Conservation (phyloP, 768 basidiomycete genomes). For the Amanita molliuscula region DNA sequence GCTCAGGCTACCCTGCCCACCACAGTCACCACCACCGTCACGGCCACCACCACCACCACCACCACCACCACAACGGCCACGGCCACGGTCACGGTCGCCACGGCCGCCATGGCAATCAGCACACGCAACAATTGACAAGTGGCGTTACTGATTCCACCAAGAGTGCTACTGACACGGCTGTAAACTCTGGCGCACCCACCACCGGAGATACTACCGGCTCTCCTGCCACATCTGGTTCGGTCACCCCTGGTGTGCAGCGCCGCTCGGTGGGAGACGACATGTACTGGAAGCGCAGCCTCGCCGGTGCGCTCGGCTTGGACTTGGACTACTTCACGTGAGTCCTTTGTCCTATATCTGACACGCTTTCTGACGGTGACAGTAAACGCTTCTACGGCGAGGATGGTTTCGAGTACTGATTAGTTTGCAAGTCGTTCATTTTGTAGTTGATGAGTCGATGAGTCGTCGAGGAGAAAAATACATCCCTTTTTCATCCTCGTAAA, state of each 20-base stretch:
- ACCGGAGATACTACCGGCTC: not conserved
- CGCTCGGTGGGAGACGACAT: not conserved
- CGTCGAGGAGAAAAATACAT: not conserved
- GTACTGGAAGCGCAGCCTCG: not conserved
- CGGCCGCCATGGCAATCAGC: too few relatives aligned
- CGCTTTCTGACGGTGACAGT: not conserved
- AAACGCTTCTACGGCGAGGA: not conserved
- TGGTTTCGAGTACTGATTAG: not conserved
- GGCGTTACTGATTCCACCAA: too few relatives aligned
- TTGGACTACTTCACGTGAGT: slow-evolving; percentile 1
- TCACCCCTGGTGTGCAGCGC: too few relatives aligned
- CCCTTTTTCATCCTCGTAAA: not conserved
- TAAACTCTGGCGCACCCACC: too few relatives aligned
- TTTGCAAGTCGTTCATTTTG: not conserved
- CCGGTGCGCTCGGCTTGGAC: slow-evolving; percentile 3
- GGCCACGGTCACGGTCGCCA: too few relatives aligned
- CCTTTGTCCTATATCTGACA: not conserved
- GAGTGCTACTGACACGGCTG: too few relatives aligned
- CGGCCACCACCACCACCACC: too few relatives aligned
- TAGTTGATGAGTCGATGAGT: not conserved
- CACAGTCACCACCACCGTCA: not conserved
- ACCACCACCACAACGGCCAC: not conserved
- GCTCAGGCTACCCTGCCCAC: not conserved
- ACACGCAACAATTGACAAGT: too few relatives aligned
- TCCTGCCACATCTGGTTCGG: not conserved